Evolutionary conservation across 257 asterid genomes (phyloP), one percentile per base, ranked within the genome.

Genomic region (Orobanche coerulescens): DNA sequence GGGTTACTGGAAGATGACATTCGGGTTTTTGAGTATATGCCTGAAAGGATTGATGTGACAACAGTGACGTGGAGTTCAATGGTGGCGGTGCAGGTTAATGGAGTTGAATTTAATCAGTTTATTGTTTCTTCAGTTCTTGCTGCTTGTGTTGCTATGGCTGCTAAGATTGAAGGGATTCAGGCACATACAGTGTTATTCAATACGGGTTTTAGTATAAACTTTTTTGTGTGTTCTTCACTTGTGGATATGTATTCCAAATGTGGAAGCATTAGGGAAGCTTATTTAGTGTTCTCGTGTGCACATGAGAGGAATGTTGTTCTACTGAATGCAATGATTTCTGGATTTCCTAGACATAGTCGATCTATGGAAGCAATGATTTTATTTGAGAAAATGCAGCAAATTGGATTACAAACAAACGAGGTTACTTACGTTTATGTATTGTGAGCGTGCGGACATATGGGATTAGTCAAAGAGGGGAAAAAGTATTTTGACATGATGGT

Each of bases 41-140:
- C 70, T 1, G 87, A 76, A 46, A 88, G 72, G 71, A 86, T 79
- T 59, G 94, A 73, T 14, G 93, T 93, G 56, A n/a, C n/a, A n/a
- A n/a, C n/a, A n/a, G n/a, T n/a, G n/a, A 78, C 95, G 10, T 93
- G 97, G 97, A 84, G 95, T 73, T 86, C 98, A 14, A 88, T 93
- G 98, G 75, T 93, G 67, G 86, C 89, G 15, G 78, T 44, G 44
- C 39, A 1, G 61, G 67, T 10, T n/a, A n/a, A n/a, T n/a, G n/a
- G n/a, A n/a, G 30, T 82, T 23, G 86, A 72, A 44, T 58, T 54
- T 62, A 82, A 79, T 59, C 69, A 74, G 68, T 93, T 81, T 67
- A 66, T 51, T 1, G 68, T 88, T 57, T 93, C 98, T 22, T 81
- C 95, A 0, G 79, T 73, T 39, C 78, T 93, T 19, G 75, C 91